Conservation (phyloP, 2,329 filamentous ascomycete genomes). For the Pestalotiopsis sp. region DNA sequence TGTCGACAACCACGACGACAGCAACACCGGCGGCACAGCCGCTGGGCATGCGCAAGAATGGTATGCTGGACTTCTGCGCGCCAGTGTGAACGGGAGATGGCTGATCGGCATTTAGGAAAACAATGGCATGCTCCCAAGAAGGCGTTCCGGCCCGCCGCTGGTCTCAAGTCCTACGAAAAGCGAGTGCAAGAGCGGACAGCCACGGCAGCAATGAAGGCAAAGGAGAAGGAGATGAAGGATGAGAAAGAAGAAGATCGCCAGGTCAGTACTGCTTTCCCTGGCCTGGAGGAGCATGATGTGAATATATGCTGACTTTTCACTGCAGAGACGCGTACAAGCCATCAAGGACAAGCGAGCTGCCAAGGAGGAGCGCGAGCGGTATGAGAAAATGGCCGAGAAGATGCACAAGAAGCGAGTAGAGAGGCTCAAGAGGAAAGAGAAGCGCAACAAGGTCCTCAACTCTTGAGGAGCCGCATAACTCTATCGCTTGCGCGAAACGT, state of each 20-base stretch:
- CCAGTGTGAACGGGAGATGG: neutral
- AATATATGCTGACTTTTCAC: slow-evolving; percentile 2
- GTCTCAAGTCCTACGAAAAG: slow-evolving; percentile 78
- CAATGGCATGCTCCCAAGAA: slow-evolving; percentile 87
- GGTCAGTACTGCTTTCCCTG: slow-evolving; percentile 44
- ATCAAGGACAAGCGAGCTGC: slow-evolving; percentile 84
- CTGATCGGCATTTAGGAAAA: slow-evolving; percentile 65
- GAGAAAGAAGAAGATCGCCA: slow-evolving; percentile 90
- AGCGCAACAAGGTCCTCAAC: slow-evolving; percentile 84
- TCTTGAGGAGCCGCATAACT: slow-evolving; percentile 45
- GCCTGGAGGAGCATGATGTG: neutral
- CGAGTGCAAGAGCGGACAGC: slow-evolving; percentile 71
- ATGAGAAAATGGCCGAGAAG: slow-evolving; percentile 92
- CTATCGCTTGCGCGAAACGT: neutral
- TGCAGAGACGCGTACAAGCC: slow-evolving; percentile 71
- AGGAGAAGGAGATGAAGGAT: slow-evolving; percentile 93
- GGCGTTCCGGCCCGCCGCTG: slow-evolving; percentile 80
- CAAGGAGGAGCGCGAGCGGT: slow-evolving; percentile 92
- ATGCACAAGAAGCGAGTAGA: slow-evolving; percentile 98
- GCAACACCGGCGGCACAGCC: slow-evolving; percentile 38
- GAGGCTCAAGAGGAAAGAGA: slow-evolving; percentile 90
- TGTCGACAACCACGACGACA: slow-evolving; percentile 26
- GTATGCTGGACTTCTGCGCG: slow-evolving; percentile 44
- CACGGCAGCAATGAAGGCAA: slow-evolving; percentile 79
- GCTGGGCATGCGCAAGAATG: slow-evolving; percentile 80